Percentiles rank a stretch among this genome's conserved stretches.
These are phyloP conservation scores for Cercophora sp. DNA, from an alignment of 495 filamentous ascomycete species.

Conservation along the genomic window DNA sequence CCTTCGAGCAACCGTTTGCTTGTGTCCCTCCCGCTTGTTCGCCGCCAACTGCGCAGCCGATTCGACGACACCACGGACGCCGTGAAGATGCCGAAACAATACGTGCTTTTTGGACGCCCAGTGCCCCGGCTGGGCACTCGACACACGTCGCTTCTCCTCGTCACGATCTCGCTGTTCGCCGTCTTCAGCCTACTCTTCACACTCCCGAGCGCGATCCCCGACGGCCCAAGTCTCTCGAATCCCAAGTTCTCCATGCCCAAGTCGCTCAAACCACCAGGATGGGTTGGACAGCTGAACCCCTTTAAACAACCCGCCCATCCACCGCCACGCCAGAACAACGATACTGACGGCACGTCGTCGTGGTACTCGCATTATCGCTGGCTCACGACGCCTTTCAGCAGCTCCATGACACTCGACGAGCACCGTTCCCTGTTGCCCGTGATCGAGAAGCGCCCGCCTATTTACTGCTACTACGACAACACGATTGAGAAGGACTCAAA, in stretches of 20 bases:
- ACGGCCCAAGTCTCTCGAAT: slow-evolving; percentile 34
- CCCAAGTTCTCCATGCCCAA: slow-evolving; percentile 42
- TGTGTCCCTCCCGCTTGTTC: neutral
- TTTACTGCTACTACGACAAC: slow-evolving; percentile 90
- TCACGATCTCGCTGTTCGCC: slow-evolving; percentile 39
- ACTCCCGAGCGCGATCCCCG: slow-evolving; percentile 40
- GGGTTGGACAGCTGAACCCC: slow-evolving; percentile 44
- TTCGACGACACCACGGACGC: neutral
- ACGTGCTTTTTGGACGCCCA: slow-evolving; percentile 41
- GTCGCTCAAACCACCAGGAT: slow-evolving; percentile 40
- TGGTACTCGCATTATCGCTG: slow-evolving; percentile 91
- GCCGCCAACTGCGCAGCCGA: neutral
- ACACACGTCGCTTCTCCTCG: slow-evolving; percentile 43
- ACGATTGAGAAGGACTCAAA: slow-evolving; percentile 57
- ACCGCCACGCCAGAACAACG: slow-evolving; percentile 69
- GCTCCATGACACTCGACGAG: slow-evolving; percentile 78
- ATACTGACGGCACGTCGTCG: slow-evolving; percentile 68
- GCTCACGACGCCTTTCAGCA: slow-evolving; percentile 80
- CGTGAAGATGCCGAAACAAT: slow-evolving; percentile 52
- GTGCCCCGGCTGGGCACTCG: slow-evolving; percentile 40
- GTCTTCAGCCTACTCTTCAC: slow-evolving; percentile 47
- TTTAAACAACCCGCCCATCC: slow-evolving; percentile 71
- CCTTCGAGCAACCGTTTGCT: neutral
- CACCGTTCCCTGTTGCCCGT: slow-evolving; percentile 83
- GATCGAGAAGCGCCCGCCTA: slow-evolving; percentile 62